Conservation (phyloP, 345 rosid species). For the Populus euphratica region DNA sequence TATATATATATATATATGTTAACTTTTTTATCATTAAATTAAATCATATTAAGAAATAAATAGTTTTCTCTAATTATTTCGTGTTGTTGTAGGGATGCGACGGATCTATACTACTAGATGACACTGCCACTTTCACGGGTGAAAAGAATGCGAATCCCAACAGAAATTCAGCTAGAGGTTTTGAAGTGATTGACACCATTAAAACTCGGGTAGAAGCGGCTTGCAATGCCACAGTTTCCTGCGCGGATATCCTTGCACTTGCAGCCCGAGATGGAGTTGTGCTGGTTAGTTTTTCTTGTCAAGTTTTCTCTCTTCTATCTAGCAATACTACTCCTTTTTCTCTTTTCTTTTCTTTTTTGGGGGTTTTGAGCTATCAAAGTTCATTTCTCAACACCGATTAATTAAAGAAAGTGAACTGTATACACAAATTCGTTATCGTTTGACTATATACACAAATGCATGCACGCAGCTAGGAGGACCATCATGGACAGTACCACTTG, state of each 20-base stretch:
- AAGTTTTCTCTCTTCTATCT: neutral
- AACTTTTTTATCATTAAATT: no score
- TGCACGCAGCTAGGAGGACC: slow-evolving; percentile 36
- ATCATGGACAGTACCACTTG: slow-evolving; percentile 40
- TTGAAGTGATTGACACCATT: slow-evolving; percentile 33
- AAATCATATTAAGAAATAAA: no score
- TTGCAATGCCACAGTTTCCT: slow-evolving; percentile 33
- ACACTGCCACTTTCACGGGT: slow-evolving; percentile 32
- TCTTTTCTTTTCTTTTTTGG: no score
- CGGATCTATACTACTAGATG: slow-evolving; percentile 37
- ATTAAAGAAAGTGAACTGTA: no score
- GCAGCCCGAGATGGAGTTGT: slow-evolving; percentile 33
- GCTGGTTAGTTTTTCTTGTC: neutral
- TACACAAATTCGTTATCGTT: no score
- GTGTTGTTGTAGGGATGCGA: slow-evolving; percentile 32
- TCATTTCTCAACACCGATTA: no score
- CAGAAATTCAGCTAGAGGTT: slow-evolving; percentile 31
- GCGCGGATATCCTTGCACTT: slow-evolving; percentile 38
- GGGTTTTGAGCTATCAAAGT: no score
- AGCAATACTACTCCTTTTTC: neutral
- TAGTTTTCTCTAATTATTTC: no score
- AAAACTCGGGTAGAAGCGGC: slow-evolving; percentile 34
- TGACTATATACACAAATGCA: no score
- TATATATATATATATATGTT: no score
- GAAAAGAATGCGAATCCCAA: slow-evolving; percentile 38